phyloP scores from a whole-genome alignment of 2,329 filamentous ascomycete genomes.

The Verticillium dahliae region DNA sequence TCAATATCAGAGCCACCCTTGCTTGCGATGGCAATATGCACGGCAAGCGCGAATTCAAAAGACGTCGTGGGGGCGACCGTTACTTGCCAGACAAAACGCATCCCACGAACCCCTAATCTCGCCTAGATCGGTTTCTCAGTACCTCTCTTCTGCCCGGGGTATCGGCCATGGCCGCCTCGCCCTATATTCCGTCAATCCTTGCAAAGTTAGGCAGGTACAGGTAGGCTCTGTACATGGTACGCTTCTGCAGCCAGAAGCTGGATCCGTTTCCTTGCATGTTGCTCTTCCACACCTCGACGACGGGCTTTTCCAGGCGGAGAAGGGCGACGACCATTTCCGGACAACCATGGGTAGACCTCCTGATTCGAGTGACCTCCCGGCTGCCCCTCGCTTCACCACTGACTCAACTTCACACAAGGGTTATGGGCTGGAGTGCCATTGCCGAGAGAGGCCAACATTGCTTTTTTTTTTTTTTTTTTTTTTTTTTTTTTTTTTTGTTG shows the following conservation, averaged over 20 bases:
- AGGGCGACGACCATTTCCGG: too few species aligned
- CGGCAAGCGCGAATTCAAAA: background rate
- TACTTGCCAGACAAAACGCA: background rate
- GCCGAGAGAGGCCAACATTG: background rate
- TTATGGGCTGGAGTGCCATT: too few species aligned
- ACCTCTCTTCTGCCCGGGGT: background rate
- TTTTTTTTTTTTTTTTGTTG: too few species aligned
- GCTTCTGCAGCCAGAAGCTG: background rate
- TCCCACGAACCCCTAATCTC: background rate
- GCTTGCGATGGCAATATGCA: background rate
- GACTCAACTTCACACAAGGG: too few species aligned
- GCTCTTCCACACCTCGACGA: background rate
- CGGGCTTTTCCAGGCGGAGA: background rate
- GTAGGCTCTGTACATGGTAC: too few species aligned
- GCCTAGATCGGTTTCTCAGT: background rate
- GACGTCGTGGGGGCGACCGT: background rate
- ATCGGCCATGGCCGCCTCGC: background rate
- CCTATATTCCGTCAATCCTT: background rate
- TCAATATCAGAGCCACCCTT: background rate
- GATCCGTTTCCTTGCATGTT: background rate
- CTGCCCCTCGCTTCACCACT: too few species aligned
- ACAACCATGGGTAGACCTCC: too few species aligned
- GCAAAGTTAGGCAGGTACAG: background rate
- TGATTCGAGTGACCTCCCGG: too few species aligned
- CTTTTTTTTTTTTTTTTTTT: too few species aligned